Conservation (phyloP, 345 rosid species). For the Camelina laxa region DNA sequence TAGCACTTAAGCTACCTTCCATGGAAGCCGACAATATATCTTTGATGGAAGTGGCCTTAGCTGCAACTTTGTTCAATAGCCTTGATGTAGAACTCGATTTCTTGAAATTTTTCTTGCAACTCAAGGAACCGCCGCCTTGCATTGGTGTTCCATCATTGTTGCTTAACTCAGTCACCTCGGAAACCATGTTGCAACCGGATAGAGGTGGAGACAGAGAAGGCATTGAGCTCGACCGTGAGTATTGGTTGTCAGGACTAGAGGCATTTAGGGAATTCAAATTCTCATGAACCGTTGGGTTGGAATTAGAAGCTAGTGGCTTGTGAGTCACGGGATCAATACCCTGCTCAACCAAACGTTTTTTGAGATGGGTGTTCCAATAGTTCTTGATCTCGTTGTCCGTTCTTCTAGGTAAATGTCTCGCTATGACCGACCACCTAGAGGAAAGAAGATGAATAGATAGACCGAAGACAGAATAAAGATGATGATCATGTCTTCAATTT, state of each 20-base stretch:
- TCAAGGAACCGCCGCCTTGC: slow-evolving; percentile 18
- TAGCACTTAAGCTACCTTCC: slow-evolving; percentile 40
- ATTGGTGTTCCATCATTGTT: slow-evolving; percentile 13
- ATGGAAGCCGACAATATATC: slow-evolving; percentile 38
- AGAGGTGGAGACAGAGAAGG: slow-evolving; percentile 32
- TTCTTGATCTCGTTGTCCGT: slow-evolving; percentile 79
- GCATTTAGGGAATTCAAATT: slow-evolving; percentile 6
- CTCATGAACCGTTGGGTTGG: slow-evolving; percentile 27
- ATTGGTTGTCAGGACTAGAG: slow-evolving; percentile 28
- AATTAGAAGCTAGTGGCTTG: slow-evolving; percentile 47
- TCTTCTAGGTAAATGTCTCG: slow-evolving; percentile 65
- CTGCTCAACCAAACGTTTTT: slow-evolving; percentile 71
- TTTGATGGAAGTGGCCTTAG: slow-evolving; percentile 41
- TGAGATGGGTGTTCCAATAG: slow-evolving; percentile 74
- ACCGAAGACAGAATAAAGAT: neutral
- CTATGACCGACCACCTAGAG: slow-evolving; percentile 73
- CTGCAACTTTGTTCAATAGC: slow-evolving; percentile 44
- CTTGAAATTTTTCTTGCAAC: slow-evolving; percentile 32
- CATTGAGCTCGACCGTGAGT: slow-evolving; percentile 38
- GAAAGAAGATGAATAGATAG: neutral
- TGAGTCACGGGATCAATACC: slow-evolving; percentile 81
- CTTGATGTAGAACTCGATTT: slow-evolving; percentile 43
- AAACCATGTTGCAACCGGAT: slow-evolving; percentile 19
- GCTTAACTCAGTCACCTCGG: slow-evolving; percentile 15
- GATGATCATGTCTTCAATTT: neutral